Percentiles rank a stretch among this genome's conserved stretches.
phyloP scores from a whole-genome alignment of 768 basidiomycete genomes.

The Pisolithus tinctorius region DNA sequence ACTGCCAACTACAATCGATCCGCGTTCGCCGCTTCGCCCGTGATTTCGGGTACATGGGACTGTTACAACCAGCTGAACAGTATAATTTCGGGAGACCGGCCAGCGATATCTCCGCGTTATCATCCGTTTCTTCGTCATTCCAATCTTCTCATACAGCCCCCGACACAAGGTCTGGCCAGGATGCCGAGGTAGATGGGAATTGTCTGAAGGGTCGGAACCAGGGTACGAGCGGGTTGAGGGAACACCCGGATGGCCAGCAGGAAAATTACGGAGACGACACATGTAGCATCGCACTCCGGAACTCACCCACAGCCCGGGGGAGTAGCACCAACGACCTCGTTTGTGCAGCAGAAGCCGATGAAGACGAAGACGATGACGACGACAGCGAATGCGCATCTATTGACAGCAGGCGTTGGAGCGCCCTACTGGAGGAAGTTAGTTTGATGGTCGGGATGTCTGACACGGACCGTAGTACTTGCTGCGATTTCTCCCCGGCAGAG shows the following conservation, averaged over 20 bases:
- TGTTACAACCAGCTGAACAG: not conserved
- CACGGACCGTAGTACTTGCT: constrained; percentile 1
- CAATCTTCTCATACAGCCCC: constrained; percentile 2
- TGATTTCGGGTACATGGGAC: constrained; percentile 1
- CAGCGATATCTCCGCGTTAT: not conserved
- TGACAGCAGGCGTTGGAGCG: constrained; percentile 19
- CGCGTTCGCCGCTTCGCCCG: constrained; percentile 7
- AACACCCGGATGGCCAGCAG: constrained; percentile 1
- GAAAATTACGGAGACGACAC: not conserved
- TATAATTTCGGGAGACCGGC: not conserved
- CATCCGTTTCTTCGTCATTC: not conserved
- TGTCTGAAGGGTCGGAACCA: constrained; percentile 12
- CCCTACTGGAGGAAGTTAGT: constrained; percentile 26
- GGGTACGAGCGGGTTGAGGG: constrained; percentile 2
- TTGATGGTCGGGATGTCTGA: constrained; percentile 26
- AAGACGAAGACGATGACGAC: constrained; percentile 3
- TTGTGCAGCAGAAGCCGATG: constrained; percentile 10
- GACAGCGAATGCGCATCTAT: not conserved
- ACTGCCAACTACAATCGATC: not conserved
- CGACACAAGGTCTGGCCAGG: not conserved
- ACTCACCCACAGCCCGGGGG: not conserved
- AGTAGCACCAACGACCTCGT: constrained; percentile 6
- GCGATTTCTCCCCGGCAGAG: not conserved
- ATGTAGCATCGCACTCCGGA: not conserved
- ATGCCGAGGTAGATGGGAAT: constrained; percentile 8